Percentiles rank a stretch among this genome's conserved stretches.
Conservation (phyloP, 1,139 yeast species). For the Magnusiomyces suaveolens region DNA sequence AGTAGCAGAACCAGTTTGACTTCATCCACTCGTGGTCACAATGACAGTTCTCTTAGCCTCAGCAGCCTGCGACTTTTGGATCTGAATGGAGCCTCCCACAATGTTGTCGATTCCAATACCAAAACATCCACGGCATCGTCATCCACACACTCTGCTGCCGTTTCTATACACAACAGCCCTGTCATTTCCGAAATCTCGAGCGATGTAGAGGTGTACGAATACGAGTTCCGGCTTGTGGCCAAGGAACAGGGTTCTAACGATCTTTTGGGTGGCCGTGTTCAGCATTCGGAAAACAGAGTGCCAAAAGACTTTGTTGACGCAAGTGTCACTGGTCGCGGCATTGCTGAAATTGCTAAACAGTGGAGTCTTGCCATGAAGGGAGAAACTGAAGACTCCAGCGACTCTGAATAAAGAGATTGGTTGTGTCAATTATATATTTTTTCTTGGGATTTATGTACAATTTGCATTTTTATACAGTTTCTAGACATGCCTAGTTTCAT, state of each 20-base stretch:
- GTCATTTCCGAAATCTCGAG: background rate
- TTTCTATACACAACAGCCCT: background rate
- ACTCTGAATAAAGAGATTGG: background rate
- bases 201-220: slow-evolving; percentile 22
- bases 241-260: slow-evolving; percentile 51
- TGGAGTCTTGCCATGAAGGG: slow-evolving; percentile 18
- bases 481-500: too few species aligned
- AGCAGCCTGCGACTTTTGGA: background rate
- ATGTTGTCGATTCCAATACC: background rate
- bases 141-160: background rate
- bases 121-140: background rate
- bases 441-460: too few species aligned
- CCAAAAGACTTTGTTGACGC: slow-evolving; percentile 90
- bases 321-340: slow-evolving; percentile 40
- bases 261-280: slow-evolving; percentile 52
- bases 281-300: slow-evolving; percentile 82
- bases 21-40: background rate
- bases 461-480: too few species aligned
- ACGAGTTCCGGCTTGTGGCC: slow-evolving; percentile 58
- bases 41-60: background rate
- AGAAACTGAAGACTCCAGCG: slow-evolving; percentile 13
- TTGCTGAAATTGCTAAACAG: slow-evolving; percentile 26
- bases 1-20: slow-evolving; percentile 43
- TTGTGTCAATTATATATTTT: too few species aligned
- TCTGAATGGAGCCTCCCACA: background rate